These are phyloP conservation scores for Plantago major DNA, from an alignment of 257 asterid genomes.

Conservation along the genomic window DNA sequence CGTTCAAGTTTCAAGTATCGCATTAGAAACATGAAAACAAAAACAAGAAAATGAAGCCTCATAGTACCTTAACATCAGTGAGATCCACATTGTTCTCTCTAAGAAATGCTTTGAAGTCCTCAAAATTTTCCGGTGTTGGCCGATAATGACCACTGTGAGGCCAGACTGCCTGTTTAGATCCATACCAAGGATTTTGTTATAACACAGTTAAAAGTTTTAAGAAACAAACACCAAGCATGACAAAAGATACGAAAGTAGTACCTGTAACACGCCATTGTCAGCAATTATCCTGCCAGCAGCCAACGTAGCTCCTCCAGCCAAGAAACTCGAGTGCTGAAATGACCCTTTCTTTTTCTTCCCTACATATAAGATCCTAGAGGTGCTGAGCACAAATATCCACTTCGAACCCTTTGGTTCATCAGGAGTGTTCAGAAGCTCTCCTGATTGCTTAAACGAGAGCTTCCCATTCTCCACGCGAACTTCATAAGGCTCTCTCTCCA, in stretches of 20 bases:
- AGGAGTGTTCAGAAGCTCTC: slow-evolving; percentile 57
- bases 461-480: slow-evolving; percentile 69
- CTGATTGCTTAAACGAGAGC: slow-evolving; percentile 48
- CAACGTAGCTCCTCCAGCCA: slow-evolving; percentile 93
- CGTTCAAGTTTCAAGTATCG: background rate
- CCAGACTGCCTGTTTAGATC: slow-evolving; percentile 77
- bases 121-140: slow-evolving; percentile 84
- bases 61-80: slow-evolving; percentile 60
- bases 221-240: background rate
- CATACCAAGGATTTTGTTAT: background rate
- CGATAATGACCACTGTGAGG: slow-evolving; percentile 97
- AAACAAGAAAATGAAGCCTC: background rate
- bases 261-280: slow-evolving; percentile 74
- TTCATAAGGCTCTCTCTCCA: slow-evolving; percentile 81
- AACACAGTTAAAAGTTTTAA: background rate
- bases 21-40: background rate
- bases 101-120: slow-evolving; percentile 63
- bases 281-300: slow-evolving; percentile 92
- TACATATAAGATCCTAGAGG: slow-evolving; percentile 65
- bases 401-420: slow-evolving; percentile 63
- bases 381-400: slow-evolving; percentile 96
- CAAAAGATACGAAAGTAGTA: slow-evolving; percentile 21
- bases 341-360: slow-evolving; percentile 85
- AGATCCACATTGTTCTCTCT: slow-evolving; percentile 65
- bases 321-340: slow-evolving; percentile 89